Percentiles rank a stretch among this genome's conserved stretches.
Evolutionary conservation across 2,329 filamentous ascomycete genomes (phyloP).

Genomic region (Huntiella moniliformis): DNA sequence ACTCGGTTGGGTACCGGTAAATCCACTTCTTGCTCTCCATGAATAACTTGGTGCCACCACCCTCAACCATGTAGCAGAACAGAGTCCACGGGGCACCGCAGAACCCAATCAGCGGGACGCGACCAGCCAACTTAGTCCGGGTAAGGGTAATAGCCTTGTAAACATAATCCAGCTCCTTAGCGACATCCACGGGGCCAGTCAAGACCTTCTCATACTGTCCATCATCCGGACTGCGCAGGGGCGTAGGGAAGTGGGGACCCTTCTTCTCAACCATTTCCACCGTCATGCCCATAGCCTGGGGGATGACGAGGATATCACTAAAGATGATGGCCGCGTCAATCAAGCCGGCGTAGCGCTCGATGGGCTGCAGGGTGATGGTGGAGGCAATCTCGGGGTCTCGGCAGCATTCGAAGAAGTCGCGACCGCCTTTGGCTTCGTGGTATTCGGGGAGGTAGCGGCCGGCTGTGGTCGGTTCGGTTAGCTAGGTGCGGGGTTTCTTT

Average conservation of each 20-base stretch:
- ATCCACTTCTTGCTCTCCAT: constrained; percentile 92
- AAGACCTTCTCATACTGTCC: constrained; percentile 67
- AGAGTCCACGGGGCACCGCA: constrained; percentile 94
- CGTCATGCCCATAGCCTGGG: constrained; percentile 95
- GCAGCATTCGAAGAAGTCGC: constrained; percentile 97
- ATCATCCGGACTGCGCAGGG: constrained; percentile 61
- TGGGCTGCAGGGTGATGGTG: constrained; percentile 80
- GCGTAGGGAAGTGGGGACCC: constrained; percentile 81
- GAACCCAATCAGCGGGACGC: constrained; percentile 89
- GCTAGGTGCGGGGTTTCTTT: neutral
- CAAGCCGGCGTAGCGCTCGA: constrained; percentile 77
- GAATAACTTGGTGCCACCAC: constrained; percentile 89
- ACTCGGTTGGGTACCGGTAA: constrained; percentile 67
- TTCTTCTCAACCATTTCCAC: constrained; percentile 98
- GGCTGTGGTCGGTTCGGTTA: constrained; percentile 31
- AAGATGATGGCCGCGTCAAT: constrained; percentile 97
- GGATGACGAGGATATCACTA: constrained; percentile 93
- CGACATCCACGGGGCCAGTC: constrained; percentile 62
- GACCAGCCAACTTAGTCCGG: constrained; percentile 65
- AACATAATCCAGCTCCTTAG: constrained; percentile 73
- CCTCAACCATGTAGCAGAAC: constrained; percentile 98
- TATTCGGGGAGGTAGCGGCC: constrained; percentile 96
- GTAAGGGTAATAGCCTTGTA: constrained; percentile 91
- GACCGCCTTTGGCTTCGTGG: constrained; percentile 74
- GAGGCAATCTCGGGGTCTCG: constrained; percentile 83